A percentile compares a stretch with the other conserved stretches of the same genome.
These are phyloP conservation scores for Berkeleyomyces basicola DNA, from an alignment of 2,329 filamentous ascomycete species.

Conservation along the genomic window DNA sequence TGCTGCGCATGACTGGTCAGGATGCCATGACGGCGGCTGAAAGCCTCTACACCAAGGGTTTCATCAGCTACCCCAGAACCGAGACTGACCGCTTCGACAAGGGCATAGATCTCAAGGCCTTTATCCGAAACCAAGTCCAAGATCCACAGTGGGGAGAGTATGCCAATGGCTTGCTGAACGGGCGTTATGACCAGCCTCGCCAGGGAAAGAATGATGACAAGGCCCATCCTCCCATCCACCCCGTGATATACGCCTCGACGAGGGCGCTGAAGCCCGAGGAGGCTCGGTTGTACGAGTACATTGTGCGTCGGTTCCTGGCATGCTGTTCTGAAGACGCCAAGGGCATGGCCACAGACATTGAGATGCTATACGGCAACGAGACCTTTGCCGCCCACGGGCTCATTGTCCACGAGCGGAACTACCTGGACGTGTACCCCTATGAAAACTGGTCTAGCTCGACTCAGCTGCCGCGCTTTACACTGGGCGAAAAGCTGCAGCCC, in stretches of 20 bases:
- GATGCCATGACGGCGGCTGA: constrained; percentile 82
- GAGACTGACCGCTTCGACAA: constrained; percentile 93
- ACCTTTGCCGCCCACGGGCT: constrained; percentile 68
- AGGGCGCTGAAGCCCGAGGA: constrained; percentile 49
- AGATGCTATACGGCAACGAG: constrained; percentile 71
- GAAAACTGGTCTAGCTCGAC: constrained; percentile 89
- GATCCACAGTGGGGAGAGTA: constrained; percentile 66
- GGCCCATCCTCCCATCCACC: constrained; percentile 93
- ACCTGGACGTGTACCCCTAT: constrained; percentile 88
- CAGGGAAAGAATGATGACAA: constrained; percentile 84
- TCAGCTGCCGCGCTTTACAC: constrained; percentile 60
- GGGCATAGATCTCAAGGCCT: constrained; percentile 63
- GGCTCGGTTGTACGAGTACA: constrained; percentile 75
- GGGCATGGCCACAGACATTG: constrained; percentile 70
- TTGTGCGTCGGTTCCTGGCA: constrained; percentile 78
- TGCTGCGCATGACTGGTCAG: constrained; percentile 80
- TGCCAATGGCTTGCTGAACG: constrained; percentile 56
- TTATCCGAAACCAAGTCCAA: constrained; percentile 71
- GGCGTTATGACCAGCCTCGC: constrained; percentile 65
- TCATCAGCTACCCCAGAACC: constrained; percentile 93
- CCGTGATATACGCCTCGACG: constrained; percentile 65
- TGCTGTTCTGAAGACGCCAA: constrained; percentile 92
- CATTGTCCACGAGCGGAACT: constrained; percentile 75
- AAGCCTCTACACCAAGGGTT: constrained; percentile 77
- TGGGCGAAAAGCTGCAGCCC: constrained; percentile 72